phyloP scores from a whole-genome alignment of 768 basidiomycete species.

The Harrya chromipes region DNA sequence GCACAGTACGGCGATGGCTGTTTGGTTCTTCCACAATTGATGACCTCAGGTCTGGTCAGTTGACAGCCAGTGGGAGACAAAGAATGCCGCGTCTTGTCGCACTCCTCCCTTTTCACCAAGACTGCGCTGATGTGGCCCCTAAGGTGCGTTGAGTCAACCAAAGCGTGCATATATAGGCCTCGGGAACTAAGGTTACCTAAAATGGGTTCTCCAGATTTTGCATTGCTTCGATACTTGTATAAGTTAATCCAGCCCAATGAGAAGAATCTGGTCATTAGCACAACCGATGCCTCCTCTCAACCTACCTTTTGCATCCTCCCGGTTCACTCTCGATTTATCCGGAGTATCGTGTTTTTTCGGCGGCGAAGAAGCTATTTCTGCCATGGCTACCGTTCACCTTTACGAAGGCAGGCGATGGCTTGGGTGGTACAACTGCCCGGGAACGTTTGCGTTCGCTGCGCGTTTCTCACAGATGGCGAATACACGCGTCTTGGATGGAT shows the following conservation, averaged over 20 bases:
- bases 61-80: too few species aligned
- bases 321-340: conserved; percentile 24
- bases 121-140: neutral
- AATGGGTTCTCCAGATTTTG: neutral
- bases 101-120: neutral
- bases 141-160: neutral
- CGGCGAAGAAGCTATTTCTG: conserved; percentile 34
- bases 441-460: conserved; percentile 30
- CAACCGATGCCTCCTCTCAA: conserved; percentile 20
- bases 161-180: neutral
- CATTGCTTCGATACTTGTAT: neutral
- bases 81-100: too few species aligned
- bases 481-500: conserved; percentile 24
- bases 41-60: neutral
- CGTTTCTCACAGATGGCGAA: conserved; percentile 29
- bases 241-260: too few species aligned
- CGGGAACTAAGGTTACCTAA: conserved; percentile 3
- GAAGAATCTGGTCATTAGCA: neutral
- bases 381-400: conserved; percentile 34
- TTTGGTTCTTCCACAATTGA: neutral
- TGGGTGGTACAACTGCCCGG: conserved; percentile 39
- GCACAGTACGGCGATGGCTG: too few species aligned
- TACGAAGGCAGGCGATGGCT: conserved; percentile 32
- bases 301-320: conserved; percentile 10
- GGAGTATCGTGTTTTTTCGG: conserved; percentile 36